These are phyloP conservation scores for Mayamaea pseudoterrestris DNA, from an alignment of 108 stramenopile species.

Conservation along the genomic window DNA sequence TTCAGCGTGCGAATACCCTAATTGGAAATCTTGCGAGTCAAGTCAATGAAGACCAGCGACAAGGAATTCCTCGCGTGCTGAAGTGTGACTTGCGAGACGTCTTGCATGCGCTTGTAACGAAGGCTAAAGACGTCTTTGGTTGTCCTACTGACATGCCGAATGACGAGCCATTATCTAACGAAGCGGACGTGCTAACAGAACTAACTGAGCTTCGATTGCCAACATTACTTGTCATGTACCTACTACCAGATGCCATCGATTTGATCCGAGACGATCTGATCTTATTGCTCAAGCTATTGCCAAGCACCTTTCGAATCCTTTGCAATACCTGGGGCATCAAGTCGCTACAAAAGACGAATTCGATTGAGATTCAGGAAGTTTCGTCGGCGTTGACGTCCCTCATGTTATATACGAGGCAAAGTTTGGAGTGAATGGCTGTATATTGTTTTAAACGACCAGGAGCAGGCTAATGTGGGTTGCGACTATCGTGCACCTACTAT, in stretches of 20 bases:
- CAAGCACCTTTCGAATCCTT: slow-evolving; percentile 6
- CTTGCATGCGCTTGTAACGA: slow-evolving; percentile 6
- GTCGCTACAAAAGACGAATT: too few relatives aligned
- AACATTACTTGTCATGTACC: slow-evolving; percentile 10
- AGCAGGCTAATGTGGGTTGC: too few relatives aligned
- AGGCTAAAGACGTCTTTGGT: neutral
- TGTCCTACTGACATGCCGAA: neutral
- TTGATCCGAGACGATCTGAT: slow-evolving; percentile 8
- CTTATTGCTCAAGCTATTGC: slow-evolving; percentile 3
- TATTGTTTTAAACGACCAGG: too few relatives aligned
- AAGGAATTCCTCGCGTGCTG: slow-evolving; percentile 1
- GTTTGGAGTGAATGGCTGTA: too few relatives aligned
- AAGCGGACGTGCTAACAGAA: neutral
- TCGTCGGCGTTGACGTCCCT: too few relatives aligned
- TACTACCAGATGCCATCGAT: slow-evolving; percentile 14
- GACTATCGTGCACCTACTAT: neutral
- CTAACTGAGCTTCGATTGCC: slow-evolving; percentile 6
- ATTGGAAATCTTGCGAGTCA: neutral
- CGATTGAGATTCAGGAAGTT: too few relatives aligned
- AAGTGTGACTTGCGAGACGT: slow-evolving; percentile 15
- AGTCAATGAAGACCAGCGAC: neutral
- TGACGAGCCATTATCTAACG: neutral
- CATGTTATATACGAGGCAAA: too few relatives aligned
- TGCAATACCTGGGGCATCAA: slow-evolving; percentile 17
- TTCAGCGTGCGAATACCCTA: neutral